Base-by-base conservation (phyloP, 2,329 filamentous ascomycete species). In the Gremmenia infestans region DNA sequence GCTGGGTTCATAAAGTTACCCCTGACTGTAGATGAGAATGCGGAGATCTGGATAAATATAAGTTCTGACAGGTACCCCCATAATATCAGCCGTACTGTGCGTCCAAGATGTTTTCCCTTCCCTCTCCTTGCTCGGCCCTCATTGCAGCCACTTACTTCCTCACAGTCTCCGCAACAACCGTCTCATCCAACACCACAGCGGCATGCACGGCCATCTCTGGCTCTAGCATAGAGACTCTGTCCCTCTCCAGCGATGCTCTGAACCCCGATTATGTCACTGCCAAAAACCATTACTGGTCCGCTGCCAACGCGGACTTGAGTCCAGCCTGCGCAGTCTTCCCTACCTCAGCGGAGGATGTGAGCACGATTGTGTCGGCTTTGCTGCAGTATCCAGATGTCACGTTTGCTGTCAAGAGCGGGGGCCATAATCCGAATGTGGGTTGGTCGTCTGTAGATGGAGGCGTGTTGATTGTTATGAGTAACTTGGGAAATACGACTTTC, bases 401-500 rank as follows among this genome's bases (percentile, higher is more conserved):
- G 0, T 77, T 77, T 63, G 73, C 75, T 4, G 68, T 72, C 25
- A 72, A 73, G 39, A 72, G 72, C 54, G 74, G 74, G 17, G 76
- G 74, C 0, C 76, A 78, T 63, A 71, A 71, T 35, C 66, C 71
- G 5, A 72, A 74, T 60, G 63, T 68, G 0, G 71, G 70, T 5
- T 66, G 70, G 5, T 71, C 72, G 0, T 74, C 65, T 52, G 70
- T 67, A 36, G 59, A 70, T 23, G 71, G 65, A 1, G 70, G 68
- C 1, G 57, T 71, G 15, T 52, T 70, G 35, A 67, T 76, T 48
- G 68, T 69, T 35, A 52, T 75, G 23, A 67, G 64, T 19, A 60
- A 64, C 4, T 60, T 74, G 19, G 70, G 71, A 32, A 55, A 57
- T 0, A 60, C 72, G 8, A 63, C 65, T 8, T 49, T 65, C 1